A percentile compares a stretch with the other conserved stretches of the same genome.
phyloP scores from a whole-genome alignment of 164 flowering plant genomes.

The Cinnamomum chago region DNA sequence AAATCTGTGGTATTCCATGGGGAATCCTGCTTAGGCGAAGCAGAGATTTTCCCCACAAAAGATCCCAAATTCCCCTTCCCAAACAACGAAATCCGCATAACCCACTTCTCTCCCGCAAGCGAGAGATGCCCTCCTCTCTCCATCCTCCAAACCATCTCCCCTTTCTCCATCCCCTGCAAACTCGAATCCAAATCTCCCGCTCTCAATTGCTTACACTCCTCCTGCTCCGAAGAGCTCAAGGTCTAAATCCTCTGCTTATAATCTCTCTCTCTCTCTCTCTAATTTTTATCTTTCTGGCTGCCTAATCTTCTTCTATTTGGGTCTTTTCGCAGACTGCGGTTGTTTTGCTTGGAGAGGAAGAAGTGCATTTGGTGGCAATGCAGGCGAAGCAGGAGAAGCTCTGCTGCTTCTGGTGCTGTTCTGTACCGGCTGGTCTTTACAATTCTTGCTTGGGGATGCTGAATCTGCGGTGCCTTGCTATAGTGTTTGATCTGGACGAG shows the following conservation, averaged over 20 bases:
- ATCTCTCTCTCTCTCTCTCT: background rate
- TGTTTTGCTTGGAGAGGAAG: slow-evolving; percentile 66
- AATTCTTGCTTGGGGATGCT: slow-evolving; percentile 63
- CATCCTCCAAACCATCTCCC: slow-evolving; percentile 70
- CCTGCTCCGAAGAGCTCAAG: slow-evolving; percentile 68
- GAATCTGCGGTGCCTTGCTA: slow-evolving; percentile 73
- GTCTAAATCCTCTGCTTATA: slow-evolving; percentile 21
- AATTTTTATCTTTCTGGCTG: background rate
- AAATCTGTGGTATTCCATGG: slow-evolving; percentile 65
- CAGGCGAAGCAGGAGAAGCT: slow-evolving; percentile 71
- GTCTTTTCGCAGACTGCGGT: slow-evolving; percentile 68
- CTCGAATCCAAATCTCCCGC: slow-evolving; percentile 54
- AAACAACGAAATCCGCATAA: slow-evolving; percentile 81
- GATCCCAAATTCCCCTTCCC: slow-evolving; percentile 65
- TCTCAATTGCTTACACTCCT: slow-evolving; percentile 56
- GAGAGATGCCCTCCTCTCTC: slow-evolving; percentile 86
- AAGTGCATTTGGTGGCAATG: slow-evolving; percentile 95
- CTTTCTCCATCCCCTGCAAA: slow-evolving; percentile 71
- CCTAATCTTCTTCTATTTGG: background rate
- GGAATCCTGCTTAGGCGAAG: slow-evolving; percentile 65
- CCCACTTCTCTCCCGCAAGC: slow-evolving; percentile 48
- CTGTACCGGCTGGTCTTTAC: slow-evolving; percentile 61
- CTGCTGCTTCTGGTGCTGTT: slow-evolving; percentile 86
- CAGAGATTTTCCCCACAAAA: slow-evolving; percentile 42
- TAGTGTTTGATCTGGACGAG: slow-evolving; percentile 97